These are phyloP conservation scores for Magnaporthiopsis incrustans DNA, from an alignment of 2,329 filamentous ascomycete genomes.

Conservation along the genomic window DNA sequence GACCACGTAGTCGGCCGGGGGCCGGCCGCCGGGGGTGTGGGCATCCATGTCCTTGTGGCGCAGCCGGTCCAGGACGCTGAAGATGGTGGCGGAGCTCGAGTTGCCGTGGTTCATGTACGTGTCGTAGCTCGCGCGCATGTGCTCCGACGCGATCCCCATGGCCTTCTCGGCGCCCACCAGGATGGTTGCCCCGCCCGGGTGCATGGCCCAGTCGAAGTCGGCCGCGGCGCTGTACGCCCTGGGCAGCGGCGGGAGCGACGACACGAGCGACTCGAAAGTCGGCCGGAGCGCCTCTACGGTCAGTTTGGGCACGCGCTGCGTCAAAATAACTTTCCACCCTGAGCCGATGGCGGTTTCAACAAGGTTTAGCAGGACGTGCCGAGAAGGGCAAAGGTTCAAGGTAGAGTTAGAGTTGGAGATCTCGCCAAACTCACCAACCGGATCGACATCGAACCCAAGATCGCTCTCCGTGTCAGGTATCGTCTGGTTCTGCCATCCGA, in stretches of 20 bases:
- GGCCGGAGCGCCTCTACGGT: slow-evolving; percentile 42
- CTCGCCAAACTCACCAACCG: slow-evolving; percentile 36
- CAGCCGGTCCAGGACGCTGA: slow-evolving; percentile 57
- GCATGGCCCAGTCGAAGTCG: slow-evolving; percentile 67
- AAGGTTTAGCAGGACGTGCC: not conserved
- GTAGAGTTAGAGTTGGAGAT: too few relatives aligned
- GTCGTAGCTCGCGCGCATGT: slow-evolving; percentile 62
- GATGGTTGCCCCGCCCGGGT: slow-evolving; percentile 61
- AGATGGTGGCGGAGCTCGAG: slow-evolving; percentile 60
- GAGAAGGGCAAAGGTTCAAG: not conserved
- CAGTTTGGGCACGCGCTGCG: slow-evolving; percentile 51
- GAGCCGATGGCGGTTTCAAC: slow-evolving; percentile 1
- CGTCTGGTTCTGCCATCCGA: slow-evolving; percentile 57
- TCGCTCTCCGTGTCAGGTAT: slow-evolving; percentile 55
- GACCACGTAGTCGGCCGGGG: slow-evolving; percentile 49
- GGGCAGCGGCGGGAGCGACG: slow-evolving; percentile 34
- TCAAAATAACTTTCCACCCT: slow-evolving; percentile 61
- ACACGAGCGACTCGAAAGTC: slow-evolving; percentile 46
- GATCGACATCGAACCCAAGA: slow-evolving; percentile 58
- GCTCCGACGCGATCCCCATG: slow-evolving; percentile 50
- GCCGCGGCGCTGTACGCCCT: slow-evolving; percentile 33
- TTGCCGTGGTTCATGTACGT: slow-evolving; percentile 63
- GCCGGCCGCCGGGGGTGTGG: slow-evolving; percentile 39
- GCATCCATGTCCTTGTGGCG: slow-evolving; percentile 53
- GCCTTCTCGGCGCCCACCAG: slow-evolving; percentile 52